Evolutionary conservation across 2,329 filamentous ascomycete species (phyloP).

Genomic region (Byssothecium circinans): DNA sequence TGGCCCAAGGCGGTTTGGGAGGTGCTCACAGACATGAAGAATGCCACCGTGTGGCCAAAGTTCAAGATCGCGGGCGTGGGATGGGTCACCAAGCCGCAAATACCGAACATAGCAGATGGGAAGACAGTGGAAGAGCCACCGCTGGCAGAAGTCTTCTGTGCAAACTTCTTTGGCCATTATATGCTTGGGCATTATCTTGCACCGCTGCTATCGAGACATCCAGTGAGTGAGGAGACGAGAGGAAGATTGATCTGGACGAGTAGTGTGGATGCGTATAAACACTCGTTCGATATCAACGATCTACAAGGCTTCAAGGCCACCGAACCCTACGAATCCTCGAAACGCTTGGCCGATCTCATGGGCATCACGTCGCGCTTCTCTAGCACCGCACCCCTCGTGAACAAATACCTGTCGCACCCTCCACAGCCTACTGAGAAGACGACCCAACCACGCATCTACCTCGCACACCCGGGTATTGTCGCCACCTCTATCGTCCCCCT

Average conservation of each 20-base stretch:
- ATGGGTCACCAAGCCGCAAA: slow-evolving; percentile 57
- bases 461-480: slow-evolving; percentile 85
- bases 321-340: slow-evolving; percentile 80
- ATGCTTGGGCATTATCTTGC: slow-evolving; percentile 79
- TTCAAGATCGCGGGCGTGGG: slow-evolving; percentile 70
- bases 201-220: slow-evolving; percentile 65
- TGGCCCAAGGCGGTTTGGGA: slow-evolving; percentile 63
- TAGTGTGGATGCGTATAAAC: slow-evolving; percentile 70
- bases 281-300: slow-evolving; percentile 66
- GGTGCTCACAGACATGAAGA: slow-evolving; percentile 63
- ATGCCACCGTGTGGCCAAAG: slow-evolving; percentile 73
- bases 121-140: slow-evolving; percentile 53
- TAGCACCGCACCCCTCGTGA: slow-evolving; percentile 55
- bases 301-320: slow-evolving; percentile 69
- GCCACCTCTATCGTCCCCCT: slow-evolving; percentile 80
- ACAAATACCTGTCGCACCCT: slow-evolving; percentile 25
- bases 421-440: slow-evolving; percentile 14
- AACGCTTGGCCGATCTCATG: slow-evolving; percentile 83
- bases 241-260: slow-evolving; percentile 85
- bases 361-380: slow-evolving; percentile 72
- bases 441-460: slow-evolving; percentile 65
- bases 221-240: slow-evolving; percentile 38
- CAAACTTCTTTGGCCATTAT: slow-evolving; percentile 96
- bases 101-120: slow-evolving; percentile 30
- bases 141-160: slow-evolving; percentile 81